Base-by-base conservation (phyloP, 768 basidiomycete species). In the Thelephora aurantiotincta region DNA sequence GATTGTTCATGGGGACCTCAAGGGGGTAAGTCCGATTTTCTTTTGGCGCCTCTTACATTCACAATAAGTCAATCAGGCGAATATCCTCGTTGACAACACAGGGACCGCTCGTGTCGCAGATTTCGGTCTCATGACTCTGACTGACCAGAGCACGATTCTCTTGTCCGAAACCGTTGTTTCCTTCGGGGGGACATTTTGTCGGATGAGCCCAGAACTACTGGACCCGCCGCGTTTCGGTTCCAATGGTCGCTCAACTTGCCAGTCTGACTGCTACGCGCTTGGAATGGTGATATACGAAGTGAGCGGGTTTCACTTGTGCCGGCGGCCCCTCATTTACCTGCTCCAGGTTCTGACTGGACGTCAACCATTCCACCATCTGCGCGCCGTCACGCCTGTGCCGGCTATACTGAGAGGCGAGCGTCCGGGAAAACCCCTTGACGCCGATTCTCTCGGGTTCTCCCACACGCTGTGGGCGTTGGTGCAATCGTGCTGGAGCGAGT, bases 51-150 rank as follows among this genome's bases (percentile, higher is more conserved):
- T 30, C 26, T 9, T 9, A 30, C 9, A 4, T 9, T 9, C 4
- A 4, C 9, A 9, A 30, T 9, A 30, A 30, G 26, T 30, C 5
- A 30, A 30, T 9, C 20, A 59, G 58, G 47, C 48, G 19, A 60
- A 60, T 18, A 51, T 60, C 14, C 37, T 59, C 11, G 50, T 60
- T 9, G 51, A 57, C 36, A 48, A 52, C 12, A 44, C 35, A 2
- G 52, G 52, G 2, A 44, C 35, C 30, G 51, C 55, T 6, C 52
- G 51, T 23, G 48, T 60, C 0, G 44, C 52, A 9, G 59, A 60
- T 45, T 60, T 60, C 36, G 59, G 59, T 1, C 44, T 60, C 16
- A 55, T 55, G 7, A 38, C 35, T 33, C 33, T 53, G 12, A 11
- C 53, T 33, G 43, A 26, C 3, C 51, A 48, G 20, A 54, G 51